Percentiles rank a stretch among this genome's conserved stretches.
Evolutionary conservation across 495 filamentous ascomycete genomes (phyloP).

Genomic region (Darksidea phi): DNA sequence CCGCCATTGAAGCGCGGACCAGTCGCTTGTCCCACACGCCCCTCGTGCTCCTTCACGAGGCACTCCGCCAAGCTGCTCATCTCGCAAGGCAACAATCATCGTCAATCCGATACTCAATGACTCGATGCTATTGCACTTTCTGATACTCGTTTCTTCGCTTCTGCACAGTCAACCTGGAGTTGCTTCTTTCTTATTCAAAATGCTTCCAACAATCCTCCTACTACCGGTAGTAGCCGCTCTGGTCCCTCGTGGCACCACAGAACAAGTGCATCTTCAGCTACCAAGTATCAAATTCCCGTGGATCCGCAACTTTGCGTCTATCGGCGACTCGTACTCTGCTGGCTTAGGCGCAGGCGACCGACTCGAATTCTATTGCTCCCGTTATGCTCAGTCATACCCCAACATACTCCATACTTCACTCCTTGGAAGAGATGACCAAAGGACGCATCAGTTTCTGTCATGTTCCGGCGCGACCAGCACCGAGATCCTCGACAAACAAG

Average conservation of each 20-base stretch:
- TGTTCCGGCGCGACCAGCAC: slow-evolving; percentile 25
- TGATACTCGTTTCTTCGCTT: no score
- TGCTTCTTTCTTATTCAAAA: background rate
- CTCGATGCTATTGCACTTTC: no score
- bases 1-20: background rate
- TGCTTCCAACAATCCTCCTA: background rate
- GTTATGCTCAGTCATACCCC: slow-evolving; percentile 26
- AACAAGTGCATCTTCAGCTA: slow-evolving; percentile 7
- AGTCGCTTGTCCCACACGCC: background rate
- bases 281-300: slow-evolving; percentile 11
- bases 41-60: background rate
- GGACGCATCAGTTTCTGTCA: slow-evolving; percentile 26
- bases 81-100: background rate
- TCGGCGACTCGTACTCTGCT: slow-evolving; percentile 33
- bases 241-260: background rate
- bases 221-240: background rate
- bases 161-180: background rate
- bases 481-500: slow-evolving; percentile 17
- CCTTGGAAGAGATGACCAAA: slow-evolving; percentile 10
- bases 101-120: no score
- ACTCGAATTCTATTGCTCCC: slow-evolving; percentile 26
- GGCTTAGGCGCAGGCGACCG: slow-evolving; percentile 26
- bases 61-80: slow-evolving; percentile 3
- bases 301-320: slow-evolving; percentile 25
- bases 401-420: slow-evolving; percentile 15